These are phyloP conservation scores for Physaria fendleri DNA, from an alignment of 345 rosid species.

Conservation along the genomic window DNA sequence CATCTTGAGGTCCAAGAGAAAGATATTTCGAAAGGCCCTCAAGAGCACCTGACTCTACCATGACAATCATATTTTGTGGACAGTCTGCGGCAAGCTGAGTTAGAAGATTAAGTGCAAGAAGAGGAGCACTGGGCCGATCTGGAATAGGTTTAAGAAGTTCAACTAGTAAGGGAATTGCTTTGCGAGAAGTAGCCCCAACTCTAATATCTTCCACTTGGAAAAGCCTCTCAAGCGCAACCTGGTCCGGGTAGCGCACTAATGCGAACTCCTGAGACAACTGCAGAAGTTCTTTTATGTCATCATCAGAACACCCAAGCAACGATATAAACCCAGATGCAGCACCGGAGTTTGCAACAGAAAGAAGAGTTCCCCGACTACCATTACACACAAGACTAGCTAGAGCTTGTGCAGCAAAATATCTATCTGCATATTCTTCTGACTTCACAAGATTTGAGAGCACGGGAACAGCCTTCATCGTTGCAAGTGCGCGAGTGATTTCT, in stretches of 20 bases:
- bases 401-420: constrained; percentile 98
- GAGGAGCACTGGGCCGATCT: constrained; percentile 98
- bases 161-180: constrained; percentile 93
- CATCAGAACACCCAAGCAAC: constrained; percentile 94
- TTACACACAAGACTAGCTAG: constrained; percentile 89
- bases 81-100: constrained; percentile 93
- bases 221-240: constrained; percentile 96
- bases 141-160: constrained; percentile 99
- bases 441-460: constrained; percentile 80
- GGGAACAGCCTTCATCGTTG: constrained; percentile 88
- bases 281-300: constrained; percentile 76
- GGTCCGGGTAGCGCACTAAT: constrained; percentile 84
- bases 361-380: constrained; percentile 95
- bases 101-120: constrained; percentile 78
- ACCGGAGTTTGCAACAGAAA: constrained; percentile 97
- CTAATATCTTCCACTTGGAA: constrained; percentile 99
- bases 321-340: constrained; percentile 92
- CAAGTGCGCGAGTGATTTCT: constrained; percentile 85
- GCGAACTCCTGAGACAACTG: constrained; percentile 77
- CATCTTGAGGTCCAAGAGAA: constrained; percentile 97
- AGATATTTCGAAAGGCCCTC: constrained; percentile 96
- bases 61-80: constrained; percentile 75
- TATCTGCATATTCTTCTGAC: constrained; percentile 83
- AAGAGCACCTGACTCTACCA: constrained; percentile 97
- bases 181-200: constrained; percentile 94